Conservation (phyloP, 2,329 filamentous ascomycete genomes). For the Calonectria montana region DNA sequence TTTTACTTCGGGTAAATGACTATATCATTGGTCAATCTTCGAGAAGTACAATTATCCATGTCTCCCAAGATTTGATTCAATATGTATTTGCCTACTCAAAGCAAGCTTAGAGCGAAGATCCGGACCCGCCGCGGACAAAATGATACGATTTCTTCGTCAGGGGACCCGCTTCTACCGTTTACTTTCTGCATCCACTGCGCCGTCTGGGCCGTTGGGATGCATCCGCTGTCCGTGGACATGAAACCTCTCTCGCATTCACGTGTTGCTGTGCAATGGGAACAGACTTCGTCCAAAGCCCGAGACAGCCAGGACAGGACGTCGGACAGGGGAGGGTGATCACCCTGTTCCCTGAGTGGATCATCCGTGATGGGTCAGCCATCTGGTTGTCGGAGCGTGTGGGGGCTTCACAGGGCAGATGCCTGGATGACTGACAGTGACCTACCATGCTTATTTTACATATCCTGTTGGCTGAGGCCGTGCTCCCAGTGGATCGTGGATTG, state of each 20-base stretch:
- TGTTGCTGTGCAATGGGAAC: slow-evolving; percentile 40
- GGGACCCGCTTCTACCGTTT: slow-evolving; percentile 22
- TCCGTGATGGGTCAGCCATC: slow-evolving; percentile 35
- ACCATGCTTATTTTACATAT: slow-evolving; percentile 17
- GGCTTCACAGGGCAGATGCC: slow-evolving; percentile 35
- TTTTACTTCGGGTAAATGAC: slow-evolving; percentile 44
- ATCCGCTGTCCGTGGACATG: slow-evolving; percentile 40
- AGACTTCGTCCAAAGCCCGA: slow-evolving; percentile 33
- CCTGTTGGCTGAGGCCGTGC: slow-evolving; percentile 36
- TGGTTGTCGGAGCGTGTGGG: slow-evolving; percentile 32
- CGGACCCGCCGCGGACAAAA: slow-evolving; percentile 29
- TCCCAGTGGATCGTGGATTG: slow-evolving; percentile 29
- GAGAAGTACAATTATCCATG: slow-evolving; percentile 35
- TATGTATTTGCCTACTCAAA: slow-evolving; percentile 9
- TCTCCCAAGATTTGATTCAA: slow-evolving; percentile 25
- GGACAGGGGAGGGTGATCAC: slow-evolving; percentile 37
- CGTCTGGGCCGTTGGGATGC: slow-evolving; percentile 37
- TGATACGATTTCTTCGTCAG: slow-evolving; percentile 25
- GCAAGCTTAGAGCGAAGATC: slow-evolving; percentile 30
- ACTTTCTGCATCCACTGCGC: slow-evolving; percentile 29
- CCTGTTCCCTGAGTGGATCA: slow-evolving; percentile 30
- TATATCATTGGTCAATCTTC: slow-evolving; percentile 42
- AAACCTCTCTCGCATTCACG: slow-evolving; percentile 42
- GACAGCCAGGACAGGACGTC: slow-evolving; percentile 36
- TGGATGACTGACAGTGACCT: slow-evolving; percentile 33